Conservation (phyloP, 805 yeast species). For the Zygoascus tannicola region DNA sequence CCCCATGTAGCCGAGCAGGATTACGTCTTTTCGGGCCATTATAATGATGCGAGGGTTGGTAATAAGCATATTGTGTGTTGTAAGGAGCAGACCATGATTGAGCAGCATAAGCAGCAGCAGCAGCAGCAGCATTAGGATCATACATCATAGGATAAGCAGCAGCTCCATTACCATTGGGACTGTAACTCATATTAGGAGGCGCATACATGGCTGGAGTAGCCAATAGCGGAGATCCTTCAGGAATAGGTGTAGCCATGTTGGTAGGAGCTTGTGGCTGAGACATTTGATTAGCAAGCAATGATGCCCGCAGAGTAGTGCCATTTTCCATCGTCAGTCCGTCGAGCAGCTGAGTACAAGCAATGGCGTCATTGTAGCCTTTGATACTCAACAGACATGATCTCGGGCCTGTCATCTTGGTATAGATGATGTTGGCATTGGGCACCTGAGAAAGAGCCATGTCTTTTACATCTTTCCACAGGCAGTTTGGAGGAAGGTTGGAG, state of each 20-base stretch:
- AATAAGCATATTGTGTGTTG: not conserved
- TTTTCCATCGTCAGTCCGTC: conserved; percentile 10
- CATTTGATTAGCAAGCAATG: conserved; percentile 3
- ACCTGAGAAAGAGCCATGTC: conserved; percentile 8
- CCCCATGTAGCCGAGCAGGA: not conserved
- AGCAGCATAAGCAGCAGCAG: conserved; percentile 22
- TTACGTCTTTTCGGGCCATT: not conserved
- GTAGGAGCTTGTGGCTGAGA: no score
- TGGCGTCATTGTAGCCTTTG: conserved; percentile 13
- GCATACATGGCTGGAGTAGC: not conserved
- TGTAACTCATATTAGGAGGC: not conserved
- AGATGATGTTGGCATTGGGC: conserved; percentile 11
- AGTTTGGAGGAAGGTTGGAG: conserved; percentile 8
- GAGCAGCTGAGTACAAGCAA: conserved; percentile 7
- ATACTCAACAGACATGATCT: conserved; percentile 12
- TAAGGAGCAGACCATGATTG: conserved; percentile 2
- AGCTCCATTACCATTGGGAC: not conserved
- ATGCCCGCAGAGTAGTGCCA: conserved; percentile 8
- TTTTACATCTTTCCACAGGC: conserved; percentile 28
- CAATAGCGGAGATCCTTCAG: not conserved
- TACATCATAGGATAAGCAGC: conserved; percentile 1
- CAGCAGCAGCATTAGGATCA: conserved; percentile 6
- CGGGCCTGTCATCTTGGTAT: conserved; percentile 13
- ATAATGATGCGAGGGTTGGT: not conserved
- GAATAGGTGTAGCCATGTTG: no score